Percentiles rank a stretch among this genome's conserved stretches.
phyloP scores from a whole-genome alignment of 2,329 filamentous ascomycete species.

The Alternaria alternata region DNA sequence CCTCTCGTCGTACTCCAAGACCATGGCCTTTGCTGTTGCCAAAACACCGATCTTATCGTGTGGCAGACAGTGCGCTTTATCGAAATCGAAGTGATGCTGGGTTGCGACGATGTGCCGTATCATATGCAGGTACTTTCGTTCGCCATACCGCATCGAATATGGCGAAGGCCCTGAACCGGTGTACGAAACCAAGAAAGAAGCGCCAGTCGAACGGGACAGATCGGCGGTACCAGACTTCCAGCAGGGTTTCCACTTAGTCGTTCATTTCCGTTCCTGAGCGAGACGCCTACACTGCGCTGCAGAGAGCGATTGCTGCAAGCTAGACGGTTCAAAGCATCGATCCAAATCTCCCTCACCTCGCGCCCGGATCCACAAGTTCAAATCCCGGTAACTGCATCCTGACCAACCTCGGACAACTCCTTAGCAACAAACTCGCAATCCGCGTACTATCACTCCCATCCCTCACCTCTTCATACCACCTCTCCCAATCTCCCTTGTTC shows the following conservation, averaged over 20 bases:
- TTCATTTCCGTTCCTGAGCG: background rate
- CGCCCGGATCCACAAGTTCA: slow-evolving; percentile 22
- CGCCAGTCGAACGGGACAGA: background rate
- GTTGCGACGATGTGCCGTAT: background rate
- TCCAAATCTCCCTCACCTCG: background rate
- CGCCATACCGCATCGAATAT: background rate
- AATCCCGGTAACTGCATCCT: slow-evolving; percentile 28
- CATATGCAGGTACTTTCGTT: background rate
- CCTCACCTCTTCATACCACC: slow-evolving; percentile 16
- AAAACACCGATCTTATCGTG: background rate
- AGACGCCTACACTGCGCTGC: background rate
- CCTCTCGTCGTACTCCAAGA: background rate
- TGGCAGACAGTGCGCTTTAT: background rate
- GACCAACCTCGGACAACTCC: slow-evolving; percentile 18
- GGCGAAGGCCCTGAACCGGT: background rate
- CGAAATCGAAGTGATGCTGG: background rate
- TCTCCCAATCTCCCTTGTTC: slow-evolving; percentile 5
- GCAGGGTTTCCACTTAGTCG: background rate
- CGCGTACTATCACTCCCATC: slow-evolving; percentile 21
- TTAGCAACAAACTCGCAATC: slow-evolving; percentile 23
- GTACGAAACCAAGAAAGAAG: background rate
- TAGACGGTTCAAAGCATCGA: background rate
- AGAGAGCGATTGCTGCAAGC: background rate
- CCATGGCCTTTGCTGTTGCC: background rate
- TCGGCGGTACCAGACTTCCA: background rate